Evolutionary conservation across 768 basidiomycete genomes (phyloP).

Genomic region (Dentipellis sp.): DNA sequence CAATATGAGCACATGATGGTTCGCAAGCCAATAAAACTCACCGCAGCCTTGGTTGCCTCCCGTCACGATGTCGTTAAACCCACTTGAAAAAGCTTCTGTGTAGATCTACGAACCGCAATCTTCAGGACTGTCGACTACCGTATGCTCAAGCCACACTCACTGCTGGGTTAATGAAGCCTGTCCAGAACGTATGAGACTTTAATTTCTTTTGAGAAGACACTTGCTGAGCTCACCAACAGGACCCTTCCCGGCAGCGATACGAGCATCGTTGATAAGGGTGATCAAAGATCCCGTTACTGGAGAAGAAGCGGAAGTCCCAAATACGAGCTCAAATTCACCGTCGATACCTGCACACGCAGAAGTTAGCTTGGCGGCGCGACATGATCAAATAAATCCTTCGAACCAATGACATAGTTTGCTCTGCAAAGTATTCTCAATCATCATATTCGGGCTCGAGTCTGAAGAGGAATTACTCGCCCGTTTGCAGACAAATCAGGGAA

Average conservation of each 20-base stretch:
- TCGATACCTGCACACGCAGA: constrained; percentile 15
- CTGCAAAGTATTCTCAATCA: constrained; percentile 4
- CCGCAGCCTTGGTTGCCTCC: constrained; percentile 17
- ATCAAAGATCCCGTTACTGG: constrained; percentile 26
- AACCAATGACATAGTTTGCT: constrained; percentile 22
- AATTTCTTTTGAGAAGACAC: not conserved
- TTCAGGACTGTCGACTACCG: not conserved
- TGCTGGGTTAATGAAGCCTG: constrained; percentile 50
- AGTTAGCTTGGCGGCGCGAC: too few species aligned
- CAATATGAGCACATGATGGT: not conserved
- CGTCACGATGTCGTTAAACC: constrained; percentile 19
- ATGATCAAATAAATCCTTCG: not conserved
- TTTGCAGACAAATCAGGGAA: constrained; percentile 27
- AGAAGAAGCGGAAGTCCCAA: constrained; percentile 28
- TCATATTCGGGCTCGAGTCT: not conserved
- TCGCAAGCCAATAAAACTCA: not conserved
- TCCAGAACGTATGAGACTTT: not conserved
- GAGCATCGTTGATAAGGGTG: constrained; percentile 29
- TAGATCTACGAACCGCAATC: constrained; percentile 12
- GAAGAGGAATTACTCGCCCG: constrained; percentile 14
- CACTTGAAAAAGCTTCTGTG: constrained; percentile 9
- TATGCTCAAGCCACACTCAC: constrained; percentile 24
- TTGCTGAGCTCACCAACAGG: constrained; percentile 18
- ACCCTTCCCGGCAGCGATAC: constrained; percentile 24
- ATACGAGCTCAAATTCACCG: constrained; percentile 23